phyloP scores from a whole-genome alignment of 2,329 filamentous ascomycete species.

The Metarhizium guizhouense region DNA sequence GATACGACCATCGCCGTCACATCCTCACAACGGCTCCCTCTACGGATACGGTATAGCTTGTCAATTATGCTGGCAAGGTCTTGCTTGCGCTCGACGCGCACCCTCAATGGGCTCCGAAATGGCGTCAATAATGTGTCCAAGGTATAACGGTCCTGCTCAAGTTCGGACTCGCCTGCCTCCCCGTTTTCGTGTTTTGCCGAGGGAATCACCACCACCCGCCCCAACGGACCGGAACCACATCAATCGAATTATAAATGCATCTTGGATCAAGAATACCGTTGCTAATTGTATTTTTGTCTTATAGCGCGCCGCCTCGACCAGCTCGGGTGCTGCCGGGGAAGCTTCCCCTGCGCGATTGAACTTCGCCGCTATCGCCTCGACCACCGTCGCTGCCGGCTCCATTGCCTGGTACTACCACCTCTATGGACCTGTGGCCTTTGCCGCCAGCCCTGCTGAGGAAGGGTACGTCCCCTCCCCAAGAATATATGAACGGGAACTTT shows the following conservation, averaged over 20 bases:
- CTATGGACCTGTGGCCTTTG: constrained; percentile 80
- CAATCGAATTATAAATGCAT: constrained; percentile 19
- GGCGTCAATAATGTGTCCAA: constrained; percentile 62
- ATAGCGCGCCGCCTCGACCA: constrained; percentile 62
- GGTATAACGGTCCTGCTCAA: constrained; percentile 44
- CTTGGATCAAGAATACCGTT: constrained; percentile 13
- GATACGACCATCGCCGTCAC: constrained; percentile 25
- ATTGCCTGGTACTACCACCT: constrained; percentile 97
- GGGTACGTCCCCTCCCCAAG: constrained; percentile 59
- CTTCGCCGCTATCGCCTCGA: constrained; percentile 78
- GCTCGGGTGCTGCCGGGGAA: constrained; percentile 62
- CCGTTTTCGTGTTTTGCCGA: constrained; percentile 12
- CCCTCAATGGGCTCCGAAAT: constrained; percentile 69
- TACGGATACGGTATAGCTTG: constrained; percentile 30
- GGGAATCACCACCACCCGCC: constrained; percentile 19
- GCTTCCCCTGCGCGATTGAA: constrained; percentile 72
- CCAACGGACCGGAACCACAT: constrained; percentile 13
- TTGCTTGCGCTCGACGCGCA: constrained; percentile 80
- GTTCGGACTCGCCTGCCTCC: not conserved
- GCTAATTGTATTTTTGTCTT: constrained; percentile 28
- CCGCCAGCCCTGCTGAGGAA: constrained; percentile 91
- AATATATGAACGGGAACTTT: not conserved
- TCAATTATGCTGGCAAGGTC: constrained; percentile 88
- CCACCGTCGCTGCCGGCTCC: constrained; percentile 76
- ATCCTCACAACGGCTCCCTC: constrained; percentile 25